Evolutionary conservation across 768 basidiomycete genomes (phyloP).

Genomic region (Clavaria fumosa): DNA sequence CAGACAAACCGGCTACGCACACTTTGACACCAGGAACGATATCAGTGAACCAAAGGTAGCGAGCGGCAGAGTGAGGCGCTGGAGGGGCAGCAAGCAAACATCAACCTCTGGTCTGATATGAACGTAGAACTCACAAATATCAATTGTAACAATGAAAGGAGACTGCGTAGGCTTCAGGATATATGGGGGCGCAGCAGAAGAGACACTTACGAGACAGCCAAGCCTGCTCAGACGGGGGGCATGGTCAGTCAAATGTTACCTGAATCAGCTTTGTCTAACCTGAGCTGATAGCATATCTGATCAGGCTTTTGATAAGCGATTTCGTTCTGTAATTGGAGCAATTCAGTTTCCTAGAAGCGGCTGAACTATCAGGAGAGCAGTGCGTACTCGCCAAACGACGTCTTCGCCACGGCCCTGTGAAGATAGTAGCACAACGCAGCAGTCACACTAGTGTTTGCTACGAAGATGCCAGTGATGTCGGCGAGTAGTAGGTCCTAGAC

Average conservation of each 20-base stretch:
- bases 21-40: not conserved
- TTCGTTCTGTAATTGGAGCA: slow-evolving; percentile 1
- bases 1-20: not conserved
- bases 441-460: not conserved
- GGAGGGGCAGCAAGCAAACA: not conserved
- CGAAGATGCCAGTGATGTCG: not conserved
- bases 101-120: too few relatives aligned
- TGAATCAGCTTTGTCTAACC: too few relatives aligned
- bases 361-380: too few relatives aligned
- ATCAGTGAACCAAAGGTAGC: not conserved
- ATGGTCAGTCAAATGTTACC: too few relatives aligned
- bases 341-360: too few relatives aligned
- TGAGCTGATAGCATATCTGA: not conserved
- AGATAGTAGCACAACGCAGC: not conserved
- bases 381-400: not conserved
- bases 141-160: too few relatives aligned
- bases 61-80: not conserved
- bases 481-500: not conserved
- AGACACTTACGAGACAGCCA: too few relatives aligned
- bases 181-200: too few relatives aligned
- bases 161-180: too few relatives aligned
- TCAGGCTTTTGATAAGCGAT: not conserved
- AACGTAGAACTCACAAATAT: too few relatives aligned
- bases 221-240: too few relatives aligned
- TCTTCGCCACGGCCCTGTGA: not conserved